These are phyloP conservation scores for Ilex asprella DNA, from an alignment of 257 asterid genomes.

Conservation along the genomic window DNA sequence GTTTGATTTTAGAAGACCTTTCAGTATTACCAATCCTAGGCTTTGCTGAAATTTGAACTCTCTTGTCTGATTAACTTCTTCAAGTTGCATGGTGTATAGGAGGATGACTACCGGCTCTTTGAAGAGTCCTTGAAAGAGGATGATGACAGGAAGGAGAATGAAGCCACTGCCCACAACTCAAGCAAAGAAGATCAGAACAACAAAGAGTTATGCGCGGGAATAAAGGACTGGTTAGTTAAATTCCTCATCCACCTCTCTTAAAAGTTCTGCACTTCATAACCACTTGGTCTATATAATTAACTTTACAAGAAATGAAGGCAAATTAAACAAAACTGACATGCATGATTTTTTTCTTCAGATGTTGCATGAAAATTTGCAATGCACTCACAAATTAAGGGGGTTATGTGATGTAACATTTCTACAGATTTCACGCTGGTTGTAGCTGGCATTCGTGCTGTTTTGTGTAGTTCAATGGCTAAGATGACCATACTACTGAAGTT, in stretches of 20 bases:
- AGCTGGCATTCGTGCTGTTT: too few species aligned
- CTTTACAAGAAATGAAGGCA: too few species aligned
- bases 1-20: too few species aligned
- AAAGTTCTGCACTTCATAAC: too few species aligned
- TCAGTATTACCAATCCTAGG: not conserved
- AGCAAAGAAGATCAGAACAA: constrained; percentile 9
- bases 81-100: constrained; percentile 20
- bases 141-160: not conserved
- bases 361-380: not conserved
- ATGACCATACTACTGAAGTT: not conserved
- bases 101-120: constrained; percentile 27
- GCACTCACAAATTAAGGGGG: too few species aligned
- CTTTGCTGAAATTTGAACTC: not conserved
- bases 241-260: too few species aligned
- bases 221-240: constrained; percentile 49
- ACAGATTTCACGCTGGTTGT: too few species aligned
- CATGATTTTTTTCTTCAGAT: not conserved
- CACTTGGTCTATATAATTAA: too few species aligned
- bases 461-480: not conserved
- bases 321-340: too few species aligned
- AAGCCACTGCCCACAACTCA: constrained; percentile 6
- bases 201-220: constrained; percentile 31
- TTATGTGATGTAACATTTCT: too few species aligned
- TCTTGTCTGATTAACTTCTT: not conserved
- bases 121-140: constrained; percentile 25